Percentiles rank a stretch among this genome's conserved stretches.
phyloP scores from a whole-genome alignment of 495 filamentous ascomycete species.

The Podospora didyma region DNA sequence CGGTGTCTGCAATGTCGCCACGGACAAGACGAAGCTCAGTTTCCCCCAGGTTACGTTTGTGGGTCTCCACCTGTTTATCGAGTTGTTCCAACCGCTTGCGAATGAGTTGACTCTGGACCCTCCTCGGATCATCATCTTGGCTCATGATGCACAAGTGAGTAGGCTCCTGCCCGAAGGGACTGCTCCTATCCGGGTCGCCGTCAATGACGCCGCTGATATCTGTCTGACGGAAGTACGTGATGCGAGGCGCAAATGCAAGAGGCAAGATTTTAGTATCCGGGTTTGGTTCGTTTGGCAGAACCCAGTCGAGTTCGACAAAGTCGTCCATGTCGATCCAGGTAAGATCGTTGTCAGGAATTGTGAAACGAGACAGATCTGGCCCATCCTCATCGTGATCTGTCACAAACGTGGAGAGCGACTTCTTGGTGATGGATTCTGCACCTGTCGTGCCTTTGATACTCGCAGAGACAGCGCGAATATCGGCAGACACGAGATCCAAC shows the following conservation, averaged over 20 bases:
- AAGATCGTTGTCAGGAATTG: conserved; percentile 88
- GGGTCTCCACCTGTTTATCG: conserved; percentile 68
- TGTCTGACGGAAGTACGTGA: conserved; percentile 98
- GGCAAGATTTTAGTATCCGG: conserved; percentile 92
- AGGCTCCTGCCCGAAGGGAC: conserved; percentile 84
- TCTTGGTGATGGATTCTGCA: conserved; percentile 65
- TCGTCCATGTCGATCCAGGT: conserved; percentile 99
- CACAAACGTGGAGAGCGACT: conserved; percentile 46
- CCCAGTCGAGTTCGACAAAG: conserved; percentile 96
- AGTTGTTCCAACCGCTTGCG: conserved; percentile 74
- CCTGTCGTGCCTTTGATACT: conserved; percentile 76
- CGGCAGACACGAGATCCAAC: conserved; percentile 85
- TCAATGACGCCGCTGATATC: conserved; percentile 72
- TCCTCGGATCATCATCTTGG: conserved; percentile 83
- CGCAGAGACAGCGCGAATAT: conserved; percentile 90
- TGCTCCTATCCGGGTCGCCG: conserved; percentile 66
- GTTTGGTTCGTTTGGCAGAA: conserved; percentile 82
- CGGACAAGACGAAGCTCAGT: conserved; percentile 58
- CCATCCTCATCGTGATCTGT: conserved; percentile 45
- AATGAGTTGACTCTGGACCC: conserved; percentile 83
- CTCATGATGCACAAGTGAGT: conserved; percentile 96
- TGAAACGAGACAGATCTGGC: conserved; percentile 80
- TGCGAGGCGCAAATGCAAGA: conserved; percentile 83
- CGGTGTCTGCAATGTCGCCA: conserved; percentile 48
- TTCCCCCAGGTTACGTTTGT: conserved; percentile 61